A percentile compares a stretch with the other conserved stretches of the same genome.
phyloP scores from a whole-genome alignment of 2,329 filamentous ascomycete species.

The Hymenoscyphus infarciens region DNA sequence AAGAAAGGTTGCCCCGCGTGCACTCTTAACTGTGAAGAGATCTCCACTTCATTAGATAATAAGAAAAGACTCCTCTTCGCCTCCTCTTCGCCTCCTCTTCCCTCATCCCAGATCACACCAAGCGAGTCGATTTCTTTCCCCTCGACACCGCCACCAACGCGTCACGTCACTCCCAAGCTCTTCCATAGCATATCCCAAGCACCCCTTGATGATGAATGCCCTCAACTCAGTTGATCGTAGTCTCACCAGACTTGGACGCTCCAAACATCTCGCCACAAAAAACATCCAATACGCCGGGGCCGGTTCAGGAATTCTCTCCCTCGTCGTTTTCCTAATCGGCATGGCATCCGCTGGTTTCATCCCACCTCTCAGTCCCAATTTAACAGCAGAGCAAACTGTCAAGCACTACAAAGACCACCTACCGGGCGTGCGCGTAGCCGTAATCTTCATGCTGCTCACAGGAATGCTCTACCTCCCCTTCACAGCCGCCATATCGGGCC shows the following conservation, averaged over 20 bases:
- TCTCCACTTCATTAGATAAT: background rate
- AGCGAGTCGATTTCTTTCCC: background rate
- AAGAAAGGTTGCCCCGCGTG: background rate
- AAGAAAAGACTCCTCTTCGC: no score
- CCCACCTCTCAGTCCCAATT: background rate
- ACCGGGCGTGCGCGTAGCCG: background rate
- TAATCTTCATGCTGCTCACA: background rate
- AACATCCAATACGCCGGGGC: background rate
- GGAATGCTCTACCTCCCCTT: background rate
- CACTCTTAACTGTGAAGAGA: background rate
- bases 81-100: background rate
- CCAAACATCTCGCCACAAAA: background rate
- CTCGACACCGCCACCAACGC: background rate
- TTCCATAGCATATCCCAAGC: background rate
- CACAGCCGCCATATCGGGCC: background rate
- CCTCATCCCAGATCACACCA: background rate
- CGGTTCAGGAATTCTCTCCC: background rate
- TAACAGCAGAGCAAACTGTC: background rate
- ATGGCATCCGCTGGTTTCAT: background rate
- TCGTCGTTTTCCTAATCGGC: background rate
- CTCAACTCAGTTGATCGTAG: background rate
- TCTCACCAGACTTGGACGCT: background rate
- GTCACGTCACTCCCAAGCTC: background rate
- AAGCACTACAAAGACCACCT: background rate
- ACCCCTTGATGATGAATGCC: background rate